phyloP scores from a whole-genome alignment of 2,329 filamentous ascomycete species.

The Fonsecaea erecta region DNA sequence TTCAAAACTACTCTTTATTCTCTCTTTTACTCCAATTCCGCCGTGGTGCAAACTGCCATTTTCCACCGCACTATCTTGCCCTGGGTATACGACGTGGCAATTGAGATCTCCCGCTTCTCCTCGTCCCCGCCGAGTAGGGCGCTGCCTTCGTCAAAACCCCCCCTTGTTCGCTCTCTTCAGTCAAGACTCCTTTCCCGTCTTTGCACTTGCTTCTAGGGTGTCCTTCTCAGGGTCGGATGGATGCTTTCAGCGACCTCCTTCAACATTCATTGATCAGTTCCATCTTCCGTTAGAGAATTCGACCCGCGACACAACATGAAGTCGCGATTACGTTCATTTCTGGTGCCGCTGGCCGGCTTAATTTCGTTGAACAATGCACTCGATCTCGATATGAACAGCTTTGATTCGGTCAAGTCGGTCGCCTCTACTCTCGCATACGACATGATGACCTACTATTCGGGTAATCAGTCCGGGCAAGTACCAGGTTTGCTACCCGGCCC shows the following conservation, averaged over 20 bases:
- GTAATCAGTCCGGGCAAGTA: conserved; percentile 40
- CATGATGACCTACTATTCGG: conserved; percentile 44
- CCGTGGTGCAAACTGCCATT: not conserved
- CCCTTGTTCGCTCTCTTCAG: not conserved
- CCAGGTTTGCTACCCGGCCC: conserved; percentile 44
- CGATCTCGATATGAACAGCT: conserved; percentile 33
- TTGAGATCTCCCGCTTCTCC: not conserved
- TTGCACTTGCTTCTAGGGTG: not conserved
- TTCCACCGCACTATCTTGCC: not conserved
- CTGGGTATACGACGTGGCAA: not conserved
- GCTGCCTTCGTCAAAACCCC: not conserved
- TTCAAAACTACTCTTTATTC: not conserved
- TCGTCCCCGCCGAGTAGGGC: not conserved
- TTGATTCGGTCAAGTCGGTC: conserved; percentile 43
- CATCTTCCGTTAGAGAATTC: not conserved
- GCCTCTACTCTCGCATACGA: conserved; percentile 42
- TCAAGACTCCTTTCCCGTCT: not conserved
- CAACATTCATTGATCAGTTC: not conserved
- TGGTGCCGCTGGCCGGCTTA: conserved; percentile 35
- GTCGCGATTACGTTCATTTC: conserved; percentile 15
- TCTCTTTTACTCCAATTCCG: not conserved
- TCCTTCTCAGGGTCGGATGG: not conserved
- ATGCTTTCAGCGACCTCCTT: too few species aligned
- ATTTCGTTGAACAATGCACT: conserved; percentile 25
- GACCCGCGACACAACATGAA: conserved; percentile 23